Evolutionary conservation across 2,329 filamentous ascomycete genomes (phyloP).

Genomic region (Leptographium lundbergii): DNA sequence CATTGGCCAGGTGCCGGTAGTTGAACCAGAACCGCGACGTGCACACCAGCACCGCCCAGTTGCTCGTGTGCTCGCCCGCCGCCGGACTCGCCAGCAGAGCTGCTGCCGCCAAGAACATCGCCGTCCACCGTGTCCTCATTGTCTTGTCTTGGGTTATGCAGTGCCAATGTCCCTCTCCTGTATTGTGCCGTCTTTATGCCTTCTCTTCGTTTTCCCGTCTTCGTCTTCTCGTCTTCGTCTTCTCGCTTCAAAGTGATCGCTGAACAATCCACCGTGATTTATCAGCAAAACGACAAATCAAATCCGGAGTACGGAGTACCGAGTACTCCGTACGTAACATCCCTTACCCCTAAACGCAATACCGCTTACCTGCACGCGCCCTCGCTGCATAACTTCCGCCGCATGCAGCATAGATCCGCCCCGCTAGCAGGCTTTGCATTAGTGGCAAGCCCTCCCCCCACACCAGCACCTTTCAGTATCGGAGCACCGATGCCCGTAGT

Average conservation of each 20-base stretch:
- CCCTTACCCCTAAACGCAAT: background rate
- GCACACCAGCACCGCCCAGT: slow-evolving; percentile 98
- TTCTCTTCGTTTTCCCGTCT: no score
- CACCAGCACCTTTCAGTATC: background rate
- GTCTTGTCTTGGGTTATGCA: background rate
- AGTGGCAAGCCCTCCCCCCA: background rate
- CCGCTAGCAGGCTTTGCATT: background rate
- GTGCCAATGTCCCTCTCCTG: background rate
- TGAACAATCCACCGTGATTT: background rate
- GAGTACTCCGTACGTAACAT: no score
- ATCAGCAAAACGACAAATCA: background rate
- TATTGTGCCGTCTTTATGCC: background rate
- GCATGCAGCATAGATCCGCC: background rate
- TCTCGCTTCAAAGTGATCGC: no score
- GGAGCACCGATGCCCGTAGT: background rate
- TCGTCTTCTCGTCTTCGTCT: background rate
- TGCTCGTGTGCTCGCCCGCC: slow-evolving; percentile 76
- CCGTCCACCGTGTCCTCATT: slow-evolving; percentile 14
- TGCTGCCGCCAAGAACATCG: slow-evolving; percentile 28
- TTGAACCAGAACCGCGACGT: slow-evolving; percentile 99
- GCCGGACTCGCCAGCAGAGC: slow-evolving; percentile 32
- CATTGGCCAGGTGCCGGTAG: slow-evolving; percentile 95
- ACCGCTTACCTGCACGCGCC: background rate
- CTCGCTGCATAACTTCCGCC: background rate
- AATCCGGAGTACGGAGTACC: no score